phyloP scores from a whole-genome alignment of 2,329 filamentous ascomycete genomes.

The Diatrype stigma region DNA sequence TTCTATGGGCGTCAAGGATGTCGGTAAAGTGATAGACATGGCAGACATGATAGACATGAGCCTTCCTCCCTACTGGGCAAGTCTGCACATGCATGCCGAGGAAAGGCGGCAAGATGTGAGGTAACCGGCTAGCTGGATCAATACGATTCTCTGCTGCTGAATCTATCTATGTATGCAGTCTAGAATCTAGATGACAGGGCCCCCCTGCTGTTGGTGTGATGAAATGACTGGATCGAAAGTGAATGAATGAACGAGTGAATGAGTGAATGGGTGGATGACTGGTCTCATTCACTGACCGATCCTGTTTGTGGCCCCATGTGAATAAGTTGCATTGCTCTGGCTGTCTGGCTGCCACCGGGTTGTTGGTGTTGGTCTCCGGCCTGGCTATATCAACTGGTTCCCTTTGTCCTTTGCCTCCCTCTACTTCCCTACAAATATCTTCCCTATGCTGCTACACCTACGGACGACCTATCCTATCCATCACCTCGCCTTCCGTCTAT shows the following conservation, averaged over 20 bases:
- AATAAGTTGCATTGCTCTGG: too few relatives aligned
- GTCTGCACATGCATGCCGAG: neutral
- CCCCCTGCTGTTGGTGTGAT: neutral
- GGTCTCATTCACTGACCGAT: neutral
- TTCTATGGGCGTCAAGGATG: too few relatives aligned
- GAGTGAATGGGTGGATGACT: neutral
- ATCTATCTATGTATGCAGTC: too few relatives aligned
- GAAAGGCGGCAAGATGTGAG: neutral
- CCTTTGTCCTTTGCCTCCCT: neutral
- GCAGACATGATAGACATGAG: too few relatives aligned
- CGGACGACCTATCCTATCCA: neutral
- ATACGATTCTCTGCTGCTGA: too few relatives aligned
- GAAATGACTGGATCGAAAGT: neutral
- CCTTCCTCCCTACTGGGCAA: neutral
- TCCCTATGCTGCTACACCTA: neutral
- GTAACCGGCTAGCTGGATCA: neutral
- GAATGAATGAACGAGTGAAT: neutral
- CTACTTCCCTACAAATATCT: neutral
- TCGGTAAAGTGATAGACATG: too few relatives aligned
- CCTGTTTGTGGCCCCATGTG: neutral
- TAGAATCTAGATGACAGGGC: neutral
- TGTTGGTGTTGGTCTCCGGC: neutral
- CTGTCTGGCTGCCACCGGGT: too few relatives aligned
- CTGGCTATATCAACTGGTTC: neutral
- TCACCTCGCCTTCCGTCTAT: neutral